phyloP scores from a whole-genome alignment of 2,329 filamentous ascomycete species.

The Tetracladium maxilliforme region DNA sequence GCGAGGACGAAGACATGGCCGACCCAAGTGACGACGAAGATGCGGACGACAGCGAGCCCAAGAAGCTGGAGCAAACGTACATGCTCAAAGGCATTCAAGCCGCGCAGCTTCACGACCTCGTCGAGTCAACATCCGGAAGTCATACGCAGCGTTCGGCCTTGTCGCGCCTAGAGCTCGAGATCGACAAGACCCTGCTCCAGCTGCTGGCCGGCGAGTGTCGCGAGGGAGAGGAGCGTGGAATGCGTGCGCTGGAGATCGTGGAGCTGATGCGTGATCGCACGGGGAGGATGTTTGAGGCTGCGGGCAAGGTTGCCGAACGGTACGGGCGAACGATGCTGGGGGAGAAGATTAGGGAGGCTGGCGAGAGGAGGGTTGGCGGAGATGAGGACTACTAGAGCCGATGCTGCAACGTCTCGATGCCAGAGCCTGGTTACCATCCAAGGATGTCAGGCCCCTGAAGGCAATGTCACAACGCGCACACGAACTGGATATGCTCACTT shows the following conservation, averaged over 20 bases:
- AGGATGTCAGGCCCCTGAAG: not conserved
- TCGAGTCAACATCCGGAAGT: constrained; percentile 51
- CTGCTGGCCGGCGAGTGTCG: constrained; percentile 81
- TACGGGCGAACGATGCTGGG: constrained; percentile 69
- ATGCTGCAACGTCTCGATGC: too few relatives aligned
- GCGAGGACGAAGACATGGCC: constrained; percentile 20
- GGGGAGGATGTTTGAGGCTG: constrained; percentile 84
- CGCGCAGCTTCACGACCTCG: constrained; percentile 60
- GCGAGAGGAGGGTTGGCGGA: constrained; percentile 51
- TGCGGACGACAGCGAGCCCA: constrained; percentile 29
- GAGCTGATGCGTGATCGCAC: constrained; percentile 69
- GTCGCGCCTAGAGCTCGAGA: constrained; percentile 60
- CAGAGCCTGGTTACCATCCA: not conserved
- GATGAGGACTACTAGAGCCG: too few relatives aligned
- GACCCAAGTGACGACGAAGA: constrained; percentile 13
- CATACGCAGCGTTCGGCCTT: constrained; percentile 52
- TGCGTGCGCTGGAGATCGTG: constrained; percentile 89
- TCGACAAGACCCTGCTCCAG: constrained; percentile 83
- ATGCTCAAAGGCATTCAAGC: constrained; percentile 60
- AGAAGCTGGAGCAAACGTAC: constrained; percentile 65
- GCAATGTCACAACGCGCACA: too few relatives aligned
- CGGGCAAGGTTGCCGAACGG: constrained; percentile 73
- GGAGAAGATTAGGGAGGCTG: constrained; percentile 81
- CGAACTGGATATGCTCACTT: too few relatives aligned
- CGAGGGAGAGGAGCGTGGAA: constrained; percentile 82